A percentile compares a stretch with the other conserved stretches of the same genome.
Evolutionary conservation across 768 basidiomycete genomes (phyloP).

Genomic region (Neoboletus magnificus): DNA sequence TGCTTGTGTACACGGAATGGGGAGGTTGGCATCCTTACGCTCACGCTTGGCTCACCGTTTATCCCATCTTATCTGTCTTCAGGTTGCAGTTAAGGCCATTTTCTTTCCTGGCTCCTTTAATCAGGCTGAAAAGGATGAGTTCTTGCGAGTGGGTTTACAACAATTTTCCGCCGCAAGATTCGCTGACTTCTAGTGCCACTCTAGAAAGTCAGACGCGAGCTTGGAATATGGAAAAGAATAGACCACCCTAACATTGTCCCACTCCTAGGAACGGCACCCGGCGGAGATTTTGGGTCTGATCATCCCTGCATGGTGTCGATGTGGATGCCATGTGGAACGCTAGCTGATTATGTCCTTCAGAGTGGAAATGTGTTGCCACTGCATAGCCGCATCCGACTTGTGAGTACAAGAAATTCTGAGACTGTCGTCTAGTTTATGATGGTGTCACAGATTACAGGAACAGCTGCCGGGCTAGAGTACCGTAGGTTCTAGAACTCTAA

Average conservation of each 20-base stretch:
- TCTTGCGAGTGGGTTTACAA: neutral
- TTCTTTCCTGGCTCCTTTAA: neutral
- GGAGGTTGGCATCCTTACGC: neutral
- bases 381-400: too few species aligned
- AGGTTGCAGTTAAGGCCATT: constrained; percentile 9
- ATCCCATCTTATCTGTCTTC: neutral
- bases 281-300: neutral
- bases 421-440: neutral
- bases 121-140: neutral
- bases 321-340: constrained; percentile 8
- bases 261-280: neutral
- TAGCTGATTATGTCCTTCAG: neutral
- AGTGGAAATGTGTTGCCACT: neutral
- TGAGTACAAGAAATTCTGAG: neutral
- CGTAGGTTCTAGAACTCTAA: neutral
- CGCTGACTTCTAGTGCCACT: neutral
- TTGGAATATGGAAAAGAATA: constrained; percentile 5
- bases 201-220: constrained; percentile 6
- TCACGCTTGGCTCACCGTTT: neutral
- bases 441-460: neutral
- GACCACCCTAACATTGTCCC: constrained; percentile 10
- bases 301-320: constrained; percentile 4
- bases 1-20: neutral
- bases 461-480: neutral
- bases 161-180: neutral